Conservation (phyloP, 345 rosid species). For the Eucalyptus erythrocorys region DNA sequence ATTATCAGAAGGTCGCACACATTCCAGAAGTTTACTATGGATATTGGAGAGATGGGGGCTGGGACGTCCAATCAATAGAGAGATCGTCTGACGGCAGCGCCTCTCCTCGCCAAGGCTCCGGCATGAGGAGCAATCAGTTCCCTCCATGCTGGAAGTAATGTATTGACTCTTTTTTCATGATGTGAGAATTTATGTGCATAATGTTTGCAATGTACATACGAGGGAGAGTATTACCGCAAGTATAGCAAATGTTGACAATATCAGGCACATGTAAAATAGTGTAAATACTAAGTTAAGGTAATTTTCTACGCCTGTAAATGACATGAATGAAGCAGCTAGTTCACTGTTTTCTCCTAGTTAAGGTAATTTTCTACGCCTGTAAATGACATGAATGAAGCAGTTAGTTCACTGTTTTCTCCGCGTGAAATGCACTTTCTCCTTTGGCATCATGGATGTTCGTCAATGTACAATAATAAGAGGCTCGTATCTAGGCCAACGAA, state of each 20-base stretch:
- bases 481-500: not conserved
- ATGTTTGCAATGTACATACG: not conserved
- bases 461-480: not conserved
- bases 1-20: slow-evolving; percentile 5
- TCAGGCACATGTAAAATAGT: not conserved
- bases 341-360: not conserved
- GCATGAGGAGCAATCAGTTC: slow-evolving; percentile 2
- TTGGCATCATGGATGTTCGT: not conserved
- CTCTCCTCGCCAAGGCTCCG: not conserved
- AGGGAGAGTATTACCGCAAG: not conserved
- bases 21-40: slow-evolving; percentile 17
- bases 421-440: not conserved
- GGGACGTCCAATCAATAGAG: slow-evolving; percentile 15
- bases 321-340: not conserved
- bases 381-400: not conserved
- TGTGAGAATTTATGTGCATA: not conserved
- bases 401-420: not conserved
- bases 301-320: not conserved
- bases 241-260: not conserved
- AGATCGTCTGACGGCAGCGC: not conserved
- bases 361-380: not conserved
- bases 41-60: slow-evolving; percentile 17
- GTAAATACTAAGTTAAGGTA: not conserved
- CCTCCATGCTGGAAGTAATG: slow-evolving; percentile 10
- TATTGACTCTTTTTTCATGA: not conserved